Evolutionary conservation across 352 stramenopile genomes (phyloP).

Genomic region (Sclerospora graminicola): DNA sequence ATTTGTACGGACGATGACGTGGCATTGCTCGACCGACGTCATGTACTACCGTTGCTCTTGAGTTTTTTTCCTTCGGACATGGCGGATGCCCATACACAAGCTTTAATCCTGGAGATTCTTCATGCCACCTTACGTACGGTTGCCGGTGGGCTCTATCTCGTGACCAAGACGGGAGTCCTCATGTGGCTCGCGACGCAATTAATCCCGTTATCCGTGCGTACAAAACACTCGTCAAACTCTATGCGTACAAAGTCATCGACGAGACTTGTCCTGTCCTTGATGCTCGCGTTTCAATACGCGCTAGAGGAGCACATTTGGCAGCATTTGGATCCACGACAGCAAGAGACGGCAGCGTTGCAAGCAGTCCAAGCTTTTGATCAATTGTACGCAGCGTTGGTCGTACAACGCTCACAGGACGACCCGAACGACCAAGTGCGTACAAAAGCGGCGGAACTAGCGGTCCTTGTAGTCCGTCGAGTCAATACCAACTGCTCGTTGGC

Average conservation of each 20-base stretch:
- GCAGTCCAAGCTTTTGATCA: too few species aligned
- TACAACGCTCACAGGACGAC: too few species aligned
- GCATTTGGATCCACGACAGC: too few species aligned
- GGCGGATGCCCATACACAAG: slow-evolving; percentile 67
- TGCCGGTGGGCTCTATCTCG: slow-evolving; percentile 36
- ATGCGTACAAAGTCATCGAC: neutral
- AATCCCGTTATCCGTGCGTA: neutral
- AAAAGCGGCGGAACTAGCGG: too few species aligned
- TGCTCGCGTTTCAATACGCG: too few species aligned
- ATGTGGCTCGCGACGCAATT: neutral
- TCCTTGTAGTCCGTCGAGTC: too few species aligned
- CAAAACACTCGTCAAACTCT: neutral
- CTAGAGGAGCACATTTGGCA: too few species aligned
- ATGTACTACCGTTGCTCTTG: slow-evolving; percentile 71
- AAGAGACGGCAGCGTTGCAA: too few species aligned
- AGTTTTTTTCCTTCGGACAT: slow-evolving; percentile 75
- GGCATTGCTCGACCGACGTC: slow-evolving; percentile 53
- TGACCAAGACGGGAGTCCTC: slow-evolving; percentile 45
- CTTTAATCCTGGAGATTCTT: slow-evolving; percentile 59
- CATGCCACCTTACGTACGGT: slow-evolving; percentile 32
- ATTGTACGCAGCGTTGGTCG: too few species aligned
- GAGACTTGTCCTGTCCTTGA: slow-evolving; percentile 4
- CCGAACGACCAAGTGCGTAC: too few species aligned
- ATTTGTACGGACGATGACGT: slow-evolving; percentile 62
- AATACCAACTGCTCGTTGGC: too few species aligned